Evolutionary conservation across 441 rosid species (phyloP).

Genomic region (Viola pubescens): DNA sequence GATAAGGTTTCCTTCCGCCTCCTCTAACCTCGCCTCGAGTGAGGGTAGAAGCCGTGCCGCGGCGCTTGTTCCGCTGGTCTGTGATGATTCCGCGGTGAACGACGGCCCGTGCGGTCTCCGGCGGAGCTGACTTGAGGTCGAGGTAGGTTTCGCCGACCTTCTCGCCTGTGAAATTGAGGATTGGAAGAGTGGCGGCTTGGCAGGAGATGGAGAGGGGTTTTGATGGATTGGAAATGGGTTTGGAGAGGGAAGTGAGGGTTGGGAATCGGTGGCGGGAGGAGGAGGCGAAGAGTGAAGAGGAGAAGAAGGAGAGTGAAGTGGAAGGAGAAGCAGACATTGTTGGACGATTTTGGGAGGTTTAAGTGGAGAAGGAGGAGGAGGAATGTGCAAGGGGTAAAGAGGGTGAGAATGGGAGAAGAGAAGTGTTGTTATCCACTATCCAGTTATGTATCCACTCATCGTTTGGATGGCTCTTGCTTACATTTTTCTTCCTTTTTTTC

Average conservation of each 20-base stretch:
- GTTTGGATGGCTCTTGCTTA: too few species aligned
- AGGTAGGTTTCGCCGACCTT: constrained; percentile 72
- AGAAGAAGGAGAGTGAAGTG: constrained; percentile 62
- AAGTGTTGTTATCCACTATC: too few species aligned
- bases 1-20: constrained; percentile 76
- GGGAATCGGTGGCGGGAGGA: constrained; percentile 24
- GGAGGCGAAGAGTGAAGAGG: constrained; percentile 48
- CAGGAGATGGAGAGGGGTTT: constrained; percentile 39
- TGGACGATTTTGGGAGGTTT: not conserved
- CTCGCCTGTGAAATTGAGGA: constrained; percentile 74
- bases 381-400: too few species aligned
- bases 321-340: constrained; percentile 18
- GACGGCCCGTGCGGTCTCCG: constrained; percentile 76
- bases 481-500: too few species aligned
- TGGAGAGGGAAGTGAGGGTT: constrained; percentile 19
- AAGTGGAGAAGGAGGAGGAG: too few species aligned
- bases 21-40: constrained; percentile 85
- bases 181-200: constrained; percentile 53
- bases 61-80: constrained; percentile 77
- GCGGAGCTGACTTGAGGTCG: constrained; percentile 72
- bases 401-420: too few species aligned
- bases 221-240: constrained; percentile 17
- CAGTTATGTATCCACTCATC: too few species aligned
- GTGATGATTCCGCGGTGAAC: constrained; percentile 84
- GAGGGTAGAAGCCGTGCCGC: constrained; percentile 87